phyloP scores from a whole-genome alignment of 768 basidiomycete species.

The Leccinum broughii region DNA sequence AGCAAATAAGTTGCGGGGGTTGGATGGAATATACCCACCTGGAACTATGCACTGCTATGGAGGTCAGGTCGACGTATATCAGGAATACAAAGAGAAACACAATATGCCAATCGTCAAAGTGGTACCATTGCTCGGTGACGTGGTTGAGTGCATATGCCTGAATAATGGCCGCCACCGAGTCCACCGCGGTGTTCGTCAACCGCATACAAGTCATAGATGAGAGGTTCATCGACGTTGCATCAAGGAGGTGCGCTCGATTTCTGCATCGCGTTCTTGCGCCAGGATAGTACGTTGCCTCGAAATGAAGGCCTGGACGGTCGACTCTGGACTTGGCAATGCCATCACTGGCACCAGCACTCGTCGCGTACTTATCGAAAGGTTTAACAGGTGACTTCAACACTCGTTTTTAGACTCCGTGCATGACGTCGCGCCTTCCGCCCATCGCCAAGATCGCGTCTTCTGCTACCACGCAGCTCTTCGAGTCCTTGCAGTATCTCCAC shows the following conservation, averaged over 20 bases:
- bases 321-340: no score
- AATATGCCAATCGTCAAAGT: slow-evolving; percentile 78
- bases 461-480: slow-evolving; percentile 39
- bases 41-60: no score
- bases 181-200: slow-evolving; percentile 99
- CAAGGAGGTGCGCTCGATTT: no score
- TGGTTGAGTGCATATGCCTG: slow-evolving; percentile 91
- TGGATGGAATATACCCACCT: no score
- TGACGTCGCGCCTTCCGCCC: slow-evolving; percentile 41
- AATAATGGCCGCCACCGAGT: slow-evolving; percentile 90
- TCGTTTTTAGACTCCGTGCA: slow-evolving; percentile 9
- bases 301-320: no score
- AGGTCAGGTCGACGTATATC: no score
- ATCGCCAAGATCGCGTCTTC: slow-evolving; percentile 44
- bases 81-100: no score
- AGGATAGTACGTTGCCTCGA: no score
- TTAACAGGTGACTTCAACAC: no score
- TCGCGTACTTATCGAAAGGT: background rate
- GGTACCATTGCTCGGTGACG: slow-evolving; percentile 86
- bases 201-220: slow-evolving; percentile 92
- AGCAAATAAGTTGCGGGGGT: no score
- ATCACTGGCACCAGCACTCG: background rate
- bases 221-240: slow-evolving; percentile 71
- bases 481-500: slow-evolving; percentile 51
- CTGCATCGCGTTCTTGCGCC: no score